These are phyloP conservation scores for Hymenoscyphus salicellus DNA, from an alignment of 2,329 filamentous ascomycete genomes.

Conservation along the genomic window DNA sequence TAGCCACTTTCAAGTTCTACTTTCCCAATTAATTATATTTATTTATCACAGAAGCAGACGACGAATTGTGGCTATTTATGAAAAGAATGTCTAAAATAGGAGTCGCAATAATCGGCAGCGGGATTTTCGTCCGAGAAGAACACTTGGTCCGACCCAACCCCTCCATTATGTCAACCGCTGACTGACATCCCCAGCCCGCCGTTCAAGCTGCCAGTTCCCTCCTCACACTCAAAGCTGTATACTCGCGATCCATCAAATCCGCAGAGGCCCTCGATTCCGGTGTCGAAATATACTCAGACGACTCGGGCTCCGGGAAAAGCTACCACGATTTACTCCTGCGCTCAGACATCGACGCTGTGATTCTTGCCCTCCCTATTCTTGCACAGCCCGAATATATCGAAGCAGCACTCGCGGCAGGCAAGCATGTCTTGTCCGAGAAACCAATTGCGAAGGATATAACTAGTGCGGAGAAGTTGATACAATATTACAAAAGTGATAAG, in stretches of 20 bases:
- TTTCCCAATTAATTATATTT: background rate
- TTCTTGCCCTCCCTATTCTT: conserved; percentile 48
- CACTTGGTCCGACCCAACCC: conserved; percentile 46
- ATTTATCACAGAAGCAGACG: background rate
- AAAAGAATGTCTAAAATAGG: conserved; percentile 41
- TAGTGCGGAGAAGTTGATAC: conserved; percentile 47
- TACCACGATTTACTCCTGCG: conserved; percentile 44
- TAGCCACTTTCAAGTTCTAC: background rate
- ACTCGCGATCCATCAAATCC: conserved; percentile 36
- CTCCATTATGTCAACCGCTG: background rate
- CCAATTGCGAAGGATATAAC: conserved; percentile 50
- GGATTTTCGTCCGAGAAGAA: conserved; percentile 59
- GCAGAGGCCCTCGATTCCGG: conserved; percentile 42
- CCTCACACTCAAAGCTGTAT: conserved; percentile 51
- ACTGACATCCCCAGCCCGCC: conserved; percentile 47
- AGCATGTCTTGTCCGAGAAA: conserved; percentile 55
- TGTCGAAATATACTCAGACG: conserved; percentile 35
- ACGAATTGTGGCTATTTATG: background rate
- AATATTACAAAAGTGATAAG: conserved; percentile 43
- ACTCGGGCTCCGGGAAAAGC: conserved; percentile 33
- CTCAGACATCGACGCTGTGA: conserved; percentile 36
- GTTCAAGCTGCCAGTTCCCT: conserved; percentile 47
- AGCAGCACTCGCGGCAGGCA: conserved; percentile 48
- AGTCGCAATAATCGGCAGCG: conserved; percentile 61
- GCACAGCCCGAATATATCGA: conserved; percentile 49